phyloP scores from a whole-genome alignment of 257 asterid species.

The Lantana camara region DNA sequence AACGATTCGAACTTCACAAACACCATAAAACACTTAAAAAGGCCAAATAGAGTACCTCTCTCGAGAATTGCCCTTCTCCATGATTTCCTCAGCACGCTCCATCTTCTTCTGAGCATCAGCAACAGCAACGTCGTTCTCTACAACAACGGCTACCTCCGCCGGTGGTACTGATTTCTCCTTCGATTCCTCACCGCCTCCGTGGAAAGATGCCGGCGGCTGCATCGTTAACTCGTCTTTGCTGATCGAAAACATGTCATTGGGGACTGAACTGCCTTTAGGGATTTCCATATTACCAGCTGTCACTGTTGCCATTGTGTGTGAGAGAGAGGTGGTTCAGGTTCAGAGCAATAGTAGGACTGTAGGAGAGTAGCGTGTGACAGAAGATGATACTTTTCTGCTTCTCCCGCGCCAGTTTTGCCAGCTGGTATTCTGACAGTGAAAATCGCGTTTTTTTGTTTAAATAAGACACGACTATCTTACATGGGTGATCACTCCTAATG shows the following conservation, averaged over 20 bases:
- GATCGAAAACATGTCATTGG: conserved; percentile 28
- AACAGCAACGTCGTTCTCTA: conserved; percentile 27
- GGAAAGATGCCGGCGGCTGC: conserved; percentile 31
- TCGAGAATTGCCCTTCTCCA: too few relatives aligned
- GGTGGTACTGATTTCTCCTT: conserved; percentile 20
- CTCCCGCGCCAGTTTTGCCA: background rate
- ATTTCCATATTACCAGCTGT: conserved; percentile 36
- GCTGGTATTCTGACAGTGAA: background rate
- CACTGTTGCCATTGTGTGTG: conserved; percentile 36
- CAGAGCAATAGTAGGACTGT: background rate
- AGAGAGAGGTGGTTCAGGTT: background rate
- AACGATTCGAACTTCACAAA: background rate
- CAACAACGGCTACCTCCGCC: conserved; percentile 6
- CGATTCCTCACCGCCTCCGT: conserved; percentile 34
- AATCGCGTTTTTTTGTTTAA: background rate
- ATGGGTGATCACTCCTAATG: too few relatives aligned
- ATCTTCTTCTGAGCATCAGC: conserved; percentile 66
- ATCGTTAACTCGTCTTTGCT: conserved; percentile 19
- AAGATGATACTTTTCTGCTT: background rate
- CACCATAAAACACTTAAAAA: background rate
- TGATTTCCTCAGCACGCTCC: conserved; percentile 79
- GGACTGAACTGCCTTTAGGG: conserved; percentile 39
- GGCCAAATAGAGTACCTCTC: conserved; percentile 53
- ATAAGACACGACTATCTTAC: too few relatives aligned
- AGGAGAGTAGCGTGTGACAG: background rate